A percentile compares a stretch with the other conserved stretches of the same genome.
These are phyloP conservation scores for Oryza glumipatula DNA, from an alignment of 176 grass and related monocot species.

Conservation along the genomic window DNA sequence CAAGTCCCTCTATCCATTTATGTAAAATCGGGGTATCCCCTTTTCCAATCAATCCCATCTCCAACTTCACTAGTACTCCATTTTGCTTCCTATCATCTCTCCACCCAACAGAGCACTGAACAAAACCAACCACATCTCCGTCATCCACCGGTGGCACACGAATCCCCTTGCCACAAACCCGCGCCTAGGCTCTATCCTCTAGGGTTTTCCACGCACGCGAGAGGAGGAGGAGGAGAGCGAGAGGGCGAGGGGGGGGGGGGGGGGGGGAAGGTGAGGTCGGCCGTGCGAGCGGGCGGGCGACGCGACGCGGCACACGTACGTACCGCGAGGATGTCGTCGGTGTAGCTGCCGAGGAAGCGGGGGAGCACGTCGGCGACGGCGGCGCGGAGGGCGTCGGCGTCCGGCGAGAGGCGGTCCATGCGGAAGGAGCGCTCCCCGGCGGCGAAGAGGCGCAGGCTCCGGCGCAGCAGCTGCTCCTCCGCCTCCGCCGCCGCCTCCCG, in stretches of 20 bases:
- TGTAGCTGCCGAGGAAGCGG: constrained; percentile 63
- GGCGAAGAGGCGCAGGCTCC: constrained; percentile 36
- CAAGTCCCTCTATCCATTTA: not conserved
- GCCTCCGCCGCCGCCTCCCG: constrained; percentile 35
- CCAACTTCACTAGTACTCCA: not conserved
- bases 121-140: not conserved
- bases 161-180: not conserved
- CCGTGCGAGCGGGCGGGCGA: not conserved
- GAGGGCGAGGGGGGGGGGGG: not conserved
- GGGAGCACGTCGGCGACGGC: constrained; percentile 59
- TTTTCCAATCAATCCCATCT: not conserved
- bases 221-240: not conserved
- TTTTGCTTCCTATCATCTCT: not conserved
- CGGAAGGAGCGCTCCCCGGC: constrained; percentile 49
- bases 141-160: not conserved
- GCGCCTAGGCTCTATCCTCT: not conserved
- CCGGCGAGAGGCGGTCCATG: constrained; percentile 54
- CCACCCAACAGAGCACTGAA: not conserved
- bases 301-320: not conserved
- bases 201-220: not conserved
- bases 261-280: not conserved
- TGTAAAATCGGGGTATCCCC: not conserved
- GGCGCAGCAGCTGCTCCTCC: constrained; percentile 26
- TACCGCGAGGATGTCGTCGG: constrained; percentile 66
- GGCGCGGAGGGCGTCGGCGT: constrained; percentile 40